Percentiles rank a stretch among this genome's conserved stretches.
phyloP scores from a whole-genome alignment of 306 rosid genomes.

The Medicago lupulina region DNA sequence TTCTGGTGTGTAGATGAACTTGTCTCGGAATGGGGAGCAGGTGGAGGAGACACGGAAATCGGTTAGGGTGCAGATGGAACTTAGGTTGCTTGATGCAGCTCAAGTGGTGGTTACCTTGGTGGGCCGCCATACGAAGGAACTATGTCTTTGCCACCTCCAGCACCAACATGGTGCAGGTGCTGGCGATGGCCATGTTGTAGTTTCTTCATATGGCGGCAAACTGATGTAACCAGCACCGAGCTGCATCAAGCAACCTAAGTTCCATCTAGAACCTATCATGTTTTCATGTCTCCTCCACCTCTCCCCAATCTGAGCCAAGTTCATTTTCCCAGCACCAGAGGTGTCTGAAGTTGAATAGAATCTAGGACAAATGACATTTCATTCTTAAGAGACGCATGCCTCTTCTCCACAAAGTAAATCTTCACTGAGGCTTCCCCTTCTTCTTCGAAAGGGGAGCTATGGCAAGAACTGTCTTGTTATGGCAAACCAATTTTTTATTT shows the following conservation, averaged over 20 bases:
- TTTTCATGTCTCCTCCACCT: conserved; percentile 69
- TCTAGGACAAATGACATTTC: conserved; percentile 45
- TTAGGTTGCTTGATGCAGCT: too few relatives aligned
- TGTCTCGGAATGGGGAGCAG: too few relatives aligned
- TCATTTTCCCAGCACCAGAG: conserved; percentile 59
- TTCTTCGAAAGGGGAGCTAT: conserved; percentile 83
- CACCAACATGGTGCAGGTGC: too few relatives aligned
- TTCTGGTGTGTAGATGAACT: too few relatives aligned
- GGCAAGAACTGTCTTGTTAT: conserved; percentile 88
- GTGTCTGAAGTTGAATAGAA: conserved; percentile 46
- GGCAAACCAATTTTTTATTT: conserved; percentile 94
- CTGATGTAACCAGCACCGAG: conserved; percentile 68
- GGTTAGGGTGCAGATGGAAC: too few relatives aligned
- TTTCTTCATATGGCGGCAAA: conserved; percentile 68
- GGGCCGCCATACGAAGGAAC: too few relatives aligned
- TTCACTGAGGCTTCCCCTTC: conserved; percentile 64
- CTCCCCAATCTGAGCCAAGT: conserved; percentile 57
- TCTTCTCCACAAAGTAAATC: too few relatives aligned
- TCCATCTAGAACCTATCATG: conserved; percentile 43
- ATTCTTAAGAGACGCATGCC: too few relatives aligned
- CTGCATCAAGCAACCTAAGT: conserved; percentile 98
- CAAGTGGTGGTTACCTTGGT: too few relatives aligned
- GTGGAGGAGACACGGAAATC: too few relatives aligned
- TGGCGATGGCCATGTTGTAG: conserved; percentile 54
- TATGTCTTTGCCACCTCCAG: too few relatives aligned